These are phyloP conservation scores for Linnemannia elongata DNA, from an alignment of 192 early-diverging fungal genomes.

Conservation along the genomic window DNA sequence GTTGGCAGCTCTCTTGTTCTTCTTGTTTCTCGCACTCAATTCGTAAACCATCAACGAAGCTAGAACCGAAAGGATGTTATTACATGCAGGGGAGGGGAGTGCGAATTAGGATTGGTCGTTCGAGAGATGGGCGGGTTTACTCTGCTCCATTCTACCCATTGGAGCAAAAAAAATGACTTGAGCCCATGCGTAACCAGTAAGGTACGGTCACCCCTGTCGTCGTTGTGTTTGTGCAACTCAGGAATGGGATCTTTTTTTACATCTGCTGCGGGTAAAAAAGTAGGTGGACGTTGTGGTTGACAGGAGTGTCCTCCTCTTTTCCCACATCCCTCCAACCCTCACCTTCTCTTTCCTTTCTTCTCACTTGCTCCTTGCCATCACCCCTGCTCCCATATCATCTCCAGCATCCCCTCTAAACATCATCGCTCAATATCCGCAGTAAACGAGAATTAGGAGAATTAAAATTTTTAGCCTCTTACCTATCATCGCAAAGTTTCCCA, in stretches of 20 bases:
- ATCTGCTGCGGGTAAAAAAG: too few relatives aligned
- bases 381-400: too few relatives aligned
- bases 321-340: too few relatives aligned
- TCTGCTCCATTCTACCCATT: neutral
- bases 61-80: neutral
- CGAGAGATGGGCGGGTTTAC: neutral
- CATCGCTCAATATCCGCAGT: too few relatives aligned
- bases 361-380: too few relatives aligned
- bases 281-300: too few relatives aligned
- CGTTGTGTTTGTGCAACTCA: neutral
- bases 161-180: neutral
- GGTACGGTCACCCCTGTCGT: neutral
- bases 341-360: too few relatives aligned
- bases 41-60: neutral
- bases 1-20: too few relatives aligned
- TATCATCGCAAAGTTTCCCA: neutral
- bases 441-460: neutral
- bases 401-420: too few relatives aligned
- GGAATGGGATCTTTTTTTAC: neutral
- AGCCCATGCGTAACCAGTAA: neutral
- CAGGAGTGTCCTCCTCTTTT: too few relatives aligned
- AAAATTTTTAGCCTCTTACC: too few relatives aligned
- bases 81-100: neutral
- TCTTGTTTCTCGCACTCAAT: neutral
- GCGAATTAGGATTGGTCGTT: neutral